A percentile compares a stretch with the other conserved stretches of the same genome.
Evolutionary conservation across 306 rosid genomes (phyloP).

Genomic region (Vigna mungo): DNA sequence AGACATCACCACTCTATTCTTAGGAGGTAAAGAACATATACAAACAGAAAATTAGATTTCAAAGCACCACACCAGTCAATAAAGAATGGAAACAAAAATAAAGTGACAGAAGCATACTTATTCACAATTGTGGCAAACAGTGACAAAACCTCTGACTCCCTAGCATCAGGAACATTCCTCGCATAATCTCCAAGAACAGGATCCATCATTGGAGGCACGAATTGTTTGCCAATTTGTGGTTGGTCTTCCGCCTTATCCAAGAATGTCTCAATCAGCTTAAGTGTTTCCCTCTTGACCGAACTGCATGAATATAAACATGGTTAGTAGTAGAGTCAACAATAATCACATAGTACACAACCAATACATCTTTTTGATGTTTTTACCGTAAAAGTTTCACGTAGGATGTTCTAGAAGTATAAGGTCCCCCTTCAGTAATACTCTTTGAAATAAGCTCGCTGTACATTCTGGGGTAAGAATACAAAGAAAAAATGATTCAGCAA

Average conservation of each 20-base stretch:
- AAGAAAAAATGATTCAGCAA: conserved; percentile 16
- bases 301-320: conserved; percentile 56
- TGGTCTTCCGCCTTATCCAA: conserved; percentile 99
- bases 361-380: conserved; percentile 3
- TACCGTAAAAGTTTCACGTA: conserved; percentile 93
- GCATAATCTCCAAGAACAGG: conserved; percentile 97
- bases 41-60: conserved; percentile 11
- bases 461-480: conserved; percentile 70
- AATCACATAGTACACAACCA: conserved; percentile 11
- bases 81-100: background rate
- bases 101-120: conserved; percentile 60
- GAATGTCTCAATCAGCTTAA: conserved; percentile 93
- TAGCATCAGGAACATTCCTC: conserved; percentile 97
- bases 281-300: conserved; percentile 96
- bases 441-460: conserved; percentile 97
- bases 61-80: conserved; percentile 30
- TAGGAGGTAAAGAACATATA: background rate
- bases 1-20: background rate
- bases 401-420: conserved; percentile 85
- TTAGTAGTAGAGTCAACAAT: background rate
- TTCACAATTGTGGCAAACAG: conserved; percentile 96
- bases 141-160: conserved; percentile 97
- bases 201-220: conserved; percentile 99
- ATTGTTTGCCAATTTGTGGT: conserved; percentile 92
- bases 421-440: conserved; percentile 93